Base-by-base conservation (phyloP, 306 rosid species). In the Trifolium repens region DNA sequence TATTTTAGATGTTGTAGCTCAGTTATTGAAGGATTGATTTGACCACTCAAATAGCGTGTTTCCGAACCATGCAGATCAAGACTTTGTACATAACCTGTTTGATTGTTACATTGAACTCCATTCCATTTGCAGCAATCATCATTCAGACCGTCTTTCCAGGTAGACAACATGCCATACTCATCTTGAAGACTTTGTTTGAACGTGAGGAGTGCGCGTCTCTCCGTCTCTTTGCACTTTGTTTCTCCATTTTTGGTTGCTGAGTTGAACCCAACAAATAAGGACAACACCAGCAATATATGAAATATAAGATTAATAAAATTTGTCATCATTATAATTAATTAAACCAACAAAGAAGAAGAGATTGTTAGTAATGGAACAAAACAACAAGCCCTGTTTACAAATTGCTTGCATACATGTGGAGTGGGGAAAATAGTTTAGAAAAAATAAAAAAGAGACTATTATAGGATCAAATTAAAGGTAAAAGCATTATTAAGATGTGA, bases 151-250 rank as follows among this genome's bases (percentile, higher is more conserved):
- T 74, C 63, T 2, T 13, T 47, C 71, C 71, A 74, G 4, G 78
- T 15, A 1, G 71, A 62, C 71, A 74, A 7, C 26, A 63, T 47
- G 62, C 22, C 62, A 17, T 2, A 7, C 2, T 54, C 0, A 47
- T 62, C 70, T 32, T 30, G 39, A 34, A 73, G 3, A 9, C 62
- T 24, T 74, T 74, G 15, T 74, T 74, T 74, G 39, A 74, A 73
- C 5, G 0, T 44, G 46, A 73, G 59, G 7, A 72, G 46, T 5
- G 44, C 77, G 26, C 43, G 68, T 43, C 59, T 73, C 59, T 73
- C 68, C 4, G 1, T 73, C 16, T 58, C 16, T 27, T 26, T 42
- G 17, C 78, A 61, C 68, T 26, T 72, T 0, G 1, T 27, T 1
- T 40, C 40, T 3, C 8, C 15, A 39, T 24, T 3, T 4, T 26